Conservation (phyloP, 2,329 filamentous ascomycete genomes). For the Microsporum audouinii region DNA sequence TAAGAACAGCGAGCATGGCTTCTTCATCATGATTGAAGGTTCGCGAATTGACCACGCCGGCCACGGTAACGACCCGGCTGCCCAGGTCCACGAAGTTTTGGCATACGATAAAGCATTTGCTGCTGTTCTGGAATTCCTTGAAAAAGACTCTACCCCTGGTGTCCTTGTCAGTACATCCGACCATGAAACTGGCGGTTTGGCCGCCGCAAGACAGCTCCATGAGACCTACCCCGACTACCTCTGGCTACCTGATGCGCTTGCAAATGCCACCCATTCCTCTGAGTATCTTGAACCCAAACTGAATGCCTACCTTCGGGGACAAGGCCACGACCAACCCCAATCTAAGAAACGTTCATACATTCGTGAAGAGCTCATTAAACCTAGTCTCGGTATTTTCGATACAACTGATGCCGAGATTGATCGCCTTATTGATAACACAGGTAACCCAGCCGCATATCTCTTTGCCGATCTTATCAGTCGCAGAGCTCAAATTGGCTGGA, state of each 20-base stretch:
- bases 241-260: constrained; percentile 76
- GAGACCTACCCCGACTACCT: constrained; percentile 53
- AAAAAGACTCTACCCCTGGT: constrained; percentile 57
- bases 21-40: constrained; percentile 98
- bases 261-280: constrained; percentile 63
- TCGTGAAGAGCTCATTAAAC: constrained; percentile 52
- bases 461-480: constrained; percentile 81
- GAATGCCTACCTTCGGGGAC: constrained; percentile 43
- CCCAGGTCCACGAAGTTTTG: constrained; percentile 83
- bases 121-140: constrained; percentile 72
- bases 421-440: constrained; percentile 46
- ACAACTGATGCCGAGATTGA: constrained; percentile 59
- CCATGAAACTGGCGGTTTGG: constrained; percentile 87
- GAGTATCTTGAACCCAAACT: constrained; percentile 59
- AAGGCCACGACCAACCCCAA: constrained; percentile 27
- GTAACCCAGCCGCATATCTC: constrained; percentile 44
- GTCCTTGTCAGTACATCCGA: constrained; percentile 85
- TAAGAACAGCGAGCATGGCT: constrained; percentile 72
- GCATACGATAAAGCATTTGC: constrained; percentile 84
- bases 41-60: constrained; percentile 94
- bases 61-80: constrained; percentile 70
- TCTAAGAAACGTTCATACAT: constrained; percentile 52
- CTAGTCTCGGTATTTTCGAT: constrained; percentile 67
- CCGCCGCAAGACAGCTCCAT: constrained; percentile 62
- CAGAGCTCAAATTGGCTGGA: constrained; percentile 84